Percentiles rank a stretch among this genome's conserved stretches.
phyloP scores from a whole-genome alignment of 148 eudicot species.

The Spergularia marina region DNA sequence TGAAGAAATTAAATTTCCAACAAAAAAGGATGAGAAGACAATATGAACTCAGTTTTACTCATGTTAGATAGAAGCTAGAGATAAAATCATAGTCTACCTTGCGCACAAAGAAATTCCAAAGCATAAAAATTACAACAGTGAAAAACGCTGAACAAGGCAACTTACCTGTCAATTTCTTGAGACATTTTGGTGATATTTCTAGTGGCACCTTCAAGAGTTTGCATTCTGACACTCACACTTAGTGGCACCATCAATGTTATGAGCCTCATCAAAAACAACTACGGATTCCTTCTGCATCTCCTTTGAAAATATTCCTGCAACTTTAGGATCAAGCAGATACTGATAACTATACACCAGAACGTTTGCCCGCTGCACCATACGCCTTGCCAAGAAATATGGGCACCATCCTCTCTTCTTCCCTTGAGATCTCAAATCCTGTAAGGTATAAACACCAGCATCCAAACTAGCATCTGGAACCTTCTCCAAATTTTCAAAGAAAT shows the following conservation, averaged over 20 bases:
- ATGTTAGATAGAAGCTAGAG: too few relatives aligned
- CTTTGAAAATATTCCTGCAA: slow-evolving; percentile 90
- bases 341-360: slow-evolving; percentile 97
- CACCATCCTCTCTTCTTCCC: slow-evolving; percentile 98
- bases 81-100: background rate
- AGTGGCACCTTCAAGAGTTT: slow-evolving; percentile 92
- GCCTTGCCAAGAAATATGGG: slow-evolving; percentile 88
- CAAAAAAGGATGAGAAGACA: background rate
- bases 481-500: slow-evolving; percentile 64
- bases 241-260: slow-evolving; percentile 96
- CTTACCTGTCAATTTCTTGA: slow-evolving; percentile 87
- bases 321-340: slow-evolving; percentile 97
- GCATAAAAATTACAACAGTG: too few relatives aligned
- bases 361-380: slow-evolving; percentile 90
- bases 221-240: slow-evolving; percentile 89
- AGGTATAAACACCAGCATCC: slow-evolving; percentile 89
- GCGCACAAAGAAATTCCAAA: background rate
- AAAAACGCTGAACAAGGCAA: too few relatives aligned
- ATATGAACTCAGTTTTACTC: background rate
- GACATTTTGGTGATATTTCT: slow-evolving; percentile 81
- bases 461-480: slow-evolving; percentile 59
- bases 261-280: slow-evolving; percentile 99
- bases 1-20: background rate
- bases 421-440: slow-evolving; percentile 77
- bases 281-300: slow-evolving; percentile 96